Evolutionary conservation across 1,139 yeast species (phyloP).

Genomic region (Candida sp.): DNA sequence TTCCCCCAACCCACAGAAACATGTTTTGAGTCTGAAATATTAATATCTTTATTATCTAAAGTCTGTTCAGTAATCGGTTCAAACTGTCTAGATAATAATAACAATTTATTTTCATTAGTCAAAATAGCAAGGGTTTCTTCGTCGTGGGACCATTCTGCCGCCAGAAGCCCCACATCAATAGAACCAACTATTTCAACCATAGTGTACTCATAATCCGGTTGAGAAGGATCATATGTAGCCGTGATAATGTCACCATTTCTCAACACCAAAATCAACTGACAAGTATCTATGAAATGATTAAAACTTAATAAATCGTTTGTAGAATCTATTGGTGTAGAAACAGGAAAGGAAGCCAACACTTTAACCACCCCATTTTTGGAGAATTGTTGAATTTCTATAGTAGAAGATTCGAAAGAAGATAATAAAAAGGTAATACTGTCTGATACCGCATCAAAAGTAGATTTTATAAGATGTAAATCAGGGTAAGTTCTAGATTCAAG

Average conservation of each 20-base stretch:
- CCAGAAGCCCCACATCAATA: slow-evolving; percentile 69
- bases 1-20: slow-evolving; percentile 99
- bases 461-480: slow-evolving; percentile 53
- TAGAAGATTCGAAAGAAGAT: slow-evolving; percentile 56
- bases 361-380: slow-evolving; percentile 54
- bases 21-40: slow-evolving; percentile 63
- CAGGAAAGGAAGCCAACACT: slow-evolving; percentile 56
- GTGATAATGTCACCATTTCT: slow-evolving; percentile 67
- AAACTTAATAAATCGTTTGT: slow-evolving; percentile 40
- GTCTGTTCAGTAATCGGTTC: slow-evolving; percentile 73
- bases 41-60: slow-evolving; percentile 61
- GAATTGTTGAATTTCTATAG: slow-evolving; percentile 50
- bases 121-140: slow-evolving; percentile 79
- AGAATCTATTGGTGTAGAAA: slow-evolving; percentile 12
- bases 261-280: slow-evolving; percentile 60
- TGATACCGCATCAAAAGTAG: slow-evolving; percentile 73
- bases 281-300: slow-evolving; percentile 62
- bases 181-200: slow-evolving; percentile 78
- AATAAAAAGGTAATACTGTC: slow-evolving; percentile 71
- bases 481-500: slow-evolving; percentile 56
- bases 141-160: slow-evolving; percentile 89
- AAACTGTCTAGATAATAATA: slow-evolving; percentile 70
- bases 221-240: slow-evolving; percentile 54
- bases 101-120: slow-evolving; percentile 58
- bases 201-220: slow-evolving; percentile 51